A percentile compares a stretch with the other conserved stretches of the same genome.
Evolutionary conservation across 2,329 filamentous ascomycete genomes (phyloP).

Genomic region (Stromatinia cepivora): DNA sequence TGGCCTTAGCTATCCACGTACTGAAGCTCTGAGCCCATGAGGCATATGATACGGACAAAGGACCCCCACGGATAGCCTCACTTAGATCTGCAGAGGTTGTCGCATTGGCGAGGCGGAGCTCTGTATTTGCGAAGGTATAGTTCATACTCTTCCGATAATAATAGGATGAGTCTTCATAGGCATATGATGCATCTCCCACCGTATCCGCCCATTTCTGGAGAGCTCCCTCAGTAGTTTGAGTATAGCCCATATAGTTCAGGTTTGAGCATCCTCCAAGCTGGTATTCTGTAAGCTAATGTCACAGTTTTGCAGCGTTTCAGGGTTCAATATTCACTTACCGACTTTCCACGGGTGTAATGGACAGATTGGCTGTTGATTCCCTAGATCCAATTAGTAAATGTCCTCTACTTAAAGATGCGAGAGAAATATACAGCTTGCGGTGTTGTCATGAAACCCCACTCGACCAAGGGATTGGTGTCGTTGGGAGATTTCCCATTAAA

Average conservation of each 20-base stretch:
- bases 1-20: background rate
- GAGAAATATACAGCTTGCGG: constrained; percentile 13
- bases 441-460: constrained; percentile 23
- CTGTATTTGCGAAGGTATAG: constrained; percentile 34
- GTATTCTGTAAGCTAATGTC: too few relatives aligned
- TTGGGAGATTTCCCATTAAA: background rate
- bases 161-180: constrained; percentile 48
- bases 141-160: constrained; percentile 45
- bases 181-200: constrained; percentile 47
- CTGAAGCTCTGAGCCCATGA: background rate
- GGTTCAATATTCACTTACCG: too few relatives aligned
- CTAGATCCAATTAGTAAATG: too few relatives aligned
- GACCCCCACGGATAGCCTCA: background rate
- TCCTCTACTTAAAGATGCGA: too few relatives aligned
- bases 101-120: background rate
- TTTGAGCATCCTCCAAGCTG: constrained; percentile 37
- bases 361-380: too few relatives aligned
- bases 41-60: background rate
- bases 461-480: constrained; percentile 15
- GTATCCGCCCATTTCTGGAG: constrained; percentile 48
- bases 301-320: constrained; percentile 35
- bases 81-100: background rate
- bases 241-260: background rate
- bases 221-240: constrained; percentile 20
- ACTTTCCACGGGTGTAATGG: too few relatives aligned